Base-by-base conservation (phyloP, 768 basidiomycete genomes). In the Hygrocybe coccinea region DNA sequence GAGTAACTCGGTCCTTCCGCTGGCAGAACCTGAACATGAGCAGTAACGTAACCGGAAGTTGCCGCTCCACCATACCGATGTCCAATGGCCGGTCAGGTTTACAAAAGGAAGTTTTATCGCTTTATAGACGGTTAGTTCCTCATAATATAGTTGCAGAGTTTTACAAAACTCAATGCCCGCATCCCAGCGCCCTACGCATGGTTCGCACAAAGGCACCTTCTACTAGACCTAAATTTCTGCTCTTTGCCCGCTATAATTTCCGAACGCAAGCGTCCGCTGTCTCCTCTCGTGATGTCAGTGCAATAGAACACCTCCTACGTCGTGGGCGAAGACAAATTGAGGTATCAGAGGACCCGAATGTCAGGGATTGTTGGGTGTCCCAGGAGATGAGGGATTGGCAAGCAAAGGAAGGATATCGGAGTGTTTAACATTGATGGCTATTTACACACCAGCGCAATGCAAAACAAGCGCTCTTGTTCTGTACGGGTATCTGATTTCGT, bases 341-440 rank as follows among this genome's bases (percentile, higher is more conserved):
- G 62, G 75, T 78, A 68, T 89, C 83, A 60, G 86, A 89, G 69
- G 79, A 79, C 52, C 64, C 74, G 5, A 77, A 78, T 3, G 86
- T 91, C 52, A 86, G 75, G 60, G 85, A 91, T 64, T 89, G 87
- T 63, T 85, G 81, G 73, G 80, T 91, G 25, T 89, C 86, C 11
- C 73, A 75, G 50, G 81, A 81, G 43, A 91, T 91, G 88, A 61
- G 72, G 41, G 72, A 77, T 48, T 91, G 90, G 91, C 78, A 79
- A 67, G 51, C 15, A 61, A 54, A 63, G 58, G 12, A 29, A 52
- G 5, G 12, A 51, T 52, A 54, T 58, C 21, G 54, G 35, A 52
- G 11, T 12, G 44, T 17, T 43, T 56, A 57, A 44, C 58, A 53
- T 43, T 62, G 37, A 36, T 61, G 35, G 15, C 65, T 54, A 12